Percentiles rank a stretch among this genome's conserved stretches.
These are phyloP conservation scores for Salix viminalis DNA, from an alignment of 345 rosid species.

Conservation along the genomic window DNA sequence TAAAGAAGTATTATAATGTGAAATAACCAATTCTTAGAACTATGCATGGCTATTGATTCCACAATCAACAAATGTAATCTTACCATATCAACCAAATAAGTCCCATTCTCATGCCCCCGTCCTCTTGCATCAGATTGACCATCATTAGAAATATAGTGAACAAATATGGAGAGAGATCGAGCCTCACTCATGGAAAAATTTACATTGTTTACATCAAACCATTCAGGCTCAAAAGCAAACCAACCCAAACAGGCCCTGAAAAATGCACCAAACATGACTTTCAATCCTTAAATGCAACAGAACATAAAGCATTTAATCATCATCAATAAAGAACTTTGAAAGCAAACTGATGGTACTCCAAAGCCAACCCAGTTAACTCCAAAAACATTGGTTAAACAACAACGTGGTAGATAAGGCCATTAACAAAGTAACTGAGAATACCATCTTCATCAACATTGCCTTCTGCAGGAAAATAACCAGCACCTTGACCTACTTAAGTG, in stretches of 20 bases:
- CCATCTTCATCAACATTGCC: background rate
- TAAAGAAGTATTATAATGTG: background rate
- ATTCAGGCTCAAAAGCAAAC: conserved; percentile 97
- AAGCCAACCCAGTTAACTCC: background rate
- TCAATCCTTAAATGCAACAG: conserved; percentile 13
- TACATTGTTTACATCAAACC: conserved; percentile 61
- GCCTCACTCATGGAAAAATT: conserved; percentile 84
- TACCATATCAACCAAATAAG: conserved; percentile 59
- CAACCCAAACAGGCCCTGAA: conserved; percentile 91
- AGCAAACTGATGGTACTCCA: background rate
- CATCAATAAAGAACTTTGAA: background rate
- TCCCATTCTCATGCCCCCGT: conserved; percentile 51
- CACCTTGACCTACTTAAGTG: background rate
- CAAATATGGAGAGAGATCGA: conserved; percentile 72
- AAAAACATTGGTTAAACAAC: background rate
- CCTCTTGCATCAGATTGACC: conserved; percentile 65
- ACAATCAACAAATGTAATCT: conserved; percentile 8
- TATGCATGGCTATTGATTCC: background rate
- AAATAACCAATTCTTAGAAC: background rate
- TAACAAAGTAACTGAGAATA: background rate
- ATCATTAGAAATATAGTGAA: conserved; percentile 72
- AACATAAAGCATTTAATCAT: background rate
- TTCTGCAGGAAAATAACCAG: background rate
- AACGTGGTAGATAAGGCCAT: background rate
- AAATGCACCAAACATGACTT: conserved; percentile 26